Conservation (phyloP, 805 yeast species). For the Myxozyma mucilagina region DNA sequence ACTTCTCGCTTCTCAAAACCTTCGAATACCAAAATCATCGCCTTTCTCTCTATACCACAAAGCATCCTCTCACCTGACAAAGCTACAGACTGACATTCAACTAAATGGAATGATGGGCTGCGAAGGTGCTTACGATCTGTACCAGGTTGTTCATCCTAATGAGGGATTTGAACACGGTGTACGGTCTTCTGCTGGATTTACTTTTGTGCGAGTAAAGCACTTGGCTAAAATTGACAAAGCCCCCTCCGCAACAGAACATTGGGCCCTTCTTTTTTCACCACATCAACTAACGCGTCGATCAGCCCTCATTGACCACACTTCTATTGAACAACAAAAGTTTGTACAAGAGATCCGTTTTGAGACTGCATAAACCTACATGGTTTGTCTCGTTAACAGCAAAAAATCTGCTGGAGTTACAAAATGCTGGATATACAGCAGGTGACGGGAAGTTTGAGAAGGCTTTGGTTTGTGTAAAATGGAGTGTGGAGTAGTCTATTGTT, state of each 20-base stretch:
- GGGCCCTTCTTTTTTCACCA: constrained; percentile 20
- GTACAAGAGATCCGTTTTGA: constrained; percentile 2
- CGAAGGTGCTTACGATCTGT: constrained; percentile 1
- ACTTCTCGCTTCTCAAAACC: too few species aligned
- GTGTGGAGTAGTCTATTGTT: too few species aligned
- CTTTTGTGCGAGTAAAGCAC: constrained; percentile 6
- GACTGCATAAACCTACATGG: constrained; percentile 23
- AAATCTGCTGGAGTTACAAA: neutral
- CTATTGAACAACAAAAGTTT: constrained; percentile 11
- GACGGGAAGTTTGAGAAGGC: neutral
- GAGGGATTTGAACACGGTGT: constrained; percentile 14
- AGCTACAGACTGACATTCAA: constrained; percentile 22
- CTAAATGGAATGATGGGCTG: constrained; percentile 1
- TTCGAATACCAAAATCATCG: too few species aligned
- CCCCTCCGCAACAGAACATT: neutral
- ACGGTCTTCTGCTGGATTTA: constrained; percentile 23
- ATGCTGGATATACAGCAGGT: constrained; percentile 4
- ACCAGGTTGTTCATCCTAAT: constrained; percentile 8
- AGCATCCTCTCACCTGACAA: constrained; percentile 14
- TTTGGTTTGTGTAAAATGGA: constrained; percentile 21
- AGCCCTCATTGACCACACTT: constrained; percentile 1
- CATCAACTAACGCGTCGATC: neutral
- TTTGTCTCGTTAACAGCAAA: neutral
- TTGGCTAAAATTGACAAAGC: neutral
- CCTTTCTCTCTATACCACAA: neutral